Conservation (phyloP, 345 rosid species). For the Euphorbia lathyris region DNA sequence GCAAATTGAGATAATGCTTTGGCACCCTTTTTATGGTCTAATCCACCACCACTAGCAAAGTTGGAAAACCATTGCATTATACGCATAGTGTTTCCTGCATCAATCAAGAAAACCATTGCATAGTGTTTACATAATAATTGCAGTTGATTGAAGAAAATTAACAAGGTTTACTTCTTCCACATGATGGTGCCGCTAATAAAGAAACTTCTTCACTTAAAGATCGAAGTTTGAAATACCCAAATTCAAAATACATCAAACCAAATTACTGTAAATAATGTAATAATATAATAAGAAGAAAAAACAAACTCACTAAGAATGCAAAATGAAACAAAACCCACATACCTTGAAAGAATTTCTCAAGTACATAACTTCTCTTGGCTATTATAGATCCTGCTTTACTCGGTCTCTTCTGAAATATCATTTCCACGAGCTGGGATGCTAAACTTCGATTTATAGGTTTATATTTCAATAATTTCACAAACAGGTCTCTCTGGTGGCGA, state of each 20-base stretch:
- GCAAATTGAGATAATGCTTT: slow-evolving; percentile 87
- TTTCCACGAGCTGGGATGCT: slow-evolving; percentile 57
- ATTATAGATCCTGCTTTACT: slow-evolving; percentile 47
- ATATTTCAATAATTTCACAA: slow-evolving; percentile 50
- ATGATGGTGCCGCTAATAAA: neutral
- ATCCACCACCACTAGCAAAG: slow-evolving; percentile 57
- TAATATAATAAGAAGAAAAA: neutral
- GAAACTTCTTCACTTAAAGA: neutral
- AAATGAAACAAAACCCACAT: slow-evolving; percentile 8
- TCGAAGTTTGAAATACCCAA: neutral
- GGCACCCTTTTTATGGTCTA: slow-evolving; percentile 73
- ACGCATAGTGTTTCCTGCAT: slow-evolving; percentile 56
- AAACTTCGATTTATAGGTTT: slow-evolving; percentile 38
- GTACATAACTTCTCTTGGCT: slow-evolving; percentile 56
- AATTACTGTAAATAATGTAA: neutral
- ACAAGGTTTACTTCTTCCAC: neutral
- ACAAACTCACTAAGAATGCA: neutral
- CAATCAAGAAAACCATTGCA: no score
- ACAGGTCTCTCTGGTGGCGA: slow-evolving; percentile 47
- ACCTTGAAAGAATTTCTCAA: slow-evolving; percentile 78
- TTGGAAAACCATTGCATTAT: slow-evolving; percentile 68
- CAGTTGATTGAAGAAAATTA: neutral
- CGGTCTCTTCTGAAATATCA: slow-evolving; percentile 58
- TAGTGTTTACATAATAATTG: no score
- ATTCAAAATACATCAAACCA: neutral